Conservation (phyloP, 2,329 filamentous ascomycete species). For the Plectosphaerella cucumerina region DNA sequence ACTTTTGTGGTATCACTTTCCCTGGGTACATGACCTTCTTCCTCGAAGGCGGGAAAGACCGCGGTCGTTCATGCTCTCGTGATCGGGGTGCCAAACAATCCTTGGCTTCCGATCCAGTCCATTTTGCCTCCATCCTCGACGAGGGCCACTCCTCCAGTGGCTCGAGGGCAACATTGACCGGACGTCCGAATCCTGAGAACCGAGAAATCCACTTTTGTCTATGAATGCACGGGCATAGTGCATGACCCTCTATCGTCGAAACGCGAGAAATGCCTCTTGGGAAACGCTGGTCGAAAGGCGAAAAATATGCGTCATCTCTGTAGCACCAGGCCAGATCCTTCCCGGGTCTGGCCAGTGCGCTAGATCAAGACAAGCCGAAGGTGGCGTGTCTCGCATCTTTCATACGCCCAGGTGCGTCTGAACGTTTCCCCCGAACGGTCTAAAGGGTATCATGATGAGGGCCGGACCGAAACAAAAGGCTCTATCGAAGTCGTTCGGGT, state of each 20-base stretch:
- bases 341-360: conserved; percentile 3
- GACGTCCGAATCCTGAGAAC: conserved; percentile 33
- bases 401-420: conserved; percentile 18
- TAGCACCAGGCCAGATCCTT: conserved; percentile 15
- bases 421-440: conserved; percentile 19
- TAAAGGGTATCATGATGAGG: conserved; percentile 20
- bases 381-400: conserved; percentile 1
- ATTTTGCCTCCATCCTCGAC: conserved; percentile 18
- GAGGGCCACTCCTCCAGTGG: conserved; percentile 22
- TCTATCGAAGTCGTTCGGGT: conserved; percentile 21
- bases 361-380: conserved; percentile 2
- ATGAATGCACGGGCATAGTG: conserved; percentile 33
- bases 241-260: conserved; percentile 32
- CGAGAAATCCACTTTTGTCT: conserved; percentile 66
- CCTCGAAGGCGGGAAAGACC: conserved; percentile 25
- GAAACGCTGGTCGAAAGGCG: conserved; percentile 26
- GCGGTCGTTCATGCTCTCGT: conserved; percentile 31
- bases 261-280: conserved; percentile 29
- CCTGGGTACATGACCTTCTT: conserved; percentile 27
- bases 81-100: conserved; percentile 14
- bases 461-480: conserved; percentile 17
- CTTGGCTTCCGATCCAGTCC: conserved; percentile 16
- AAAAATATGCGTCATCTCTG: conserved; percentile 26
- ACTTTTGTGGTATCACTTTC: conserved; percentile 15
- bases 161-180: conserved; percentile 28